Evolutionary conservation across 768 basidiomycete genomes (phyloP), one percentile per base, ranked within the genome.

Genomic region (Trametes sanguinea): DNA sequence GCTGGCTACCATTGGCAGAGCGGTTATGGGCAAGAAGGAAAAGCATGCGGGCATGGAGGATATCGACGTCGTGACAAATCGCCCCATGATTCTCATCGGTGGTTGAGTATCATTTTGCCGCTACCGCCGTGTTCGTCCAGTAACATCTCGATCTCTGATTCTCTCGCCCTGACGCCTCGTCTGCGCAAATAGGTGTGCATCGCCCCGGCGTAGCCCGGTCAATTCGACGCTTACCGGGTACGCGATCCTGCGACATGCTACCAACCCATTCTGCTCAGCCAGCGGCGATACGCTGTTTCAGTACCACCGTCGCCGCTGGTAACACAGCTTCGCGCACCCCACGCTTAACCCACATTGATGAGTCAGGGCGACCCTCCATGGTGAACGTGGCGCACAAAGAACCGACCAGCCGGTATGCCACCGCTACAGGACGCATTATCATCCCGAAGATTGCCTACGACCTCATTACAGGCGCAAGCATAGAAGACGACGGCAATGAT

Each of bases 21-120:
- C 91, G 11, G 84, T 92, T 6, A 73, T 72, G 11, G 83, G 81
- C 40, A 94, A 93, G 79, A 83, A 88, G 70, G 89, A 85, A 72
- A 92, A 88, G 68, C 92, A 95, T 69, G 89, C 85, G 42, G 90
- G 87, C 42, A 93, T 93, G 92, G 86, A 89, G 69, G 81, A 83
- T 60, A 90, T 92, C 61, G 85, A 92, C 71, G 87, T 89, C 57
- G 73, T 83, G 44, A 83, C 83, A 48, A 94, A 94, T 76, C 80
- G 90, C 53, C 90, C 92, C 10, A 95, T 95, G 93, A 95, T 95
- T 65, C 78, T 92, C 63, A 95, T 95, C 74, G 94, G 94, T 76
- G 94, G 94, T 87, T 95, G 84, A 90, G 83, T 85, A 71, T 73
- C 65, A 72, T 76, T 72, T 63, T 71, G 71, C 65, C 67, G 29